Evolutionary conservation across 768 basidiomycete species (phyloP), one percentile per base, ranked within the genome.

Genomic region (Russula brevipes): DNA sequence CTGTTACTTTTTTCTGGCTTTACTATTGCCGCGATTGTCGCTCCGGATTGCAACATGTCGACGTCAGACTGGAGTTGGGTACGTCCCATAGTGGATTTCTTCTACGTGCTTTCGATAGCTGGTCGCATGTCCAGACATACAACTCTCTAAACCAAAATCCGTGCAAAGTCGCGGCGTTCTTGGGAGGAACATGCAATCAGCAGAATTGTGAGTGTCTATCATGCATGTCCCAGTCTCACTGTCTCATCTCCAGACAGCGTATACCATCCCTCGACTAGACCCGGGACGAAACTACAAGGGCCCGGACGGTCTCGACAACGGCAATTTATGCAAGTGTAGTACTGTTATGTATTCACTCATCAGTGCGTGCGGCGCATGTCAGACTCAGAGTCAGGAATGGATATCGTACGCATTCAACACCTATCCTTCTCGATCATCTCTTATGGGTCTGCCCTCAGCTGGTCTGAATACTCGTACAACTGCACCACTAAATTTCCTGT

Each of bases 351-450:
- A 64, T 41, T 54, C 44, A 5, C 63, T 64, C 30, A 8, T 64
- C 14, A 64, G 63, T 12, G 63, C 63, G 14, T 64, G 63, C 17
- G 63, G 51, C 7, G 63, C 58, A 11, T 64, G 63, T 14, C 63
- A 64, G 30, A 24, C 24, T 24, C 24, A 24, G 24, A 24, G 24
- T 24, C 24, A 24, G n/a, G 33, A 19, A 0, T 0, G 17, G 2
- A 4, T 0, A 14, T 8, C 35, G 63, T 64, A 11, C 12, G 63
- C 24, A 19, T 39, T 31, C 16, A 1, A 5, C 10, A n/a, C 24
- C 1, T 17, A 16, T 30, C 10, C 7, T 10, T 2, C 19, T 33
- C 19, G 4, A 6, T 24, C 55, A 12, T 8, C n/a, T n/a, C 19
- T n/a, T 59, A 31, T 35, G 4, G 5, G 1, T 42, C 1, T 24